Evolutionary conservation across 2,329 filamentous ascomycete genomes (phyloP).

Genomic region (Beauveria caledonica): DNA sequence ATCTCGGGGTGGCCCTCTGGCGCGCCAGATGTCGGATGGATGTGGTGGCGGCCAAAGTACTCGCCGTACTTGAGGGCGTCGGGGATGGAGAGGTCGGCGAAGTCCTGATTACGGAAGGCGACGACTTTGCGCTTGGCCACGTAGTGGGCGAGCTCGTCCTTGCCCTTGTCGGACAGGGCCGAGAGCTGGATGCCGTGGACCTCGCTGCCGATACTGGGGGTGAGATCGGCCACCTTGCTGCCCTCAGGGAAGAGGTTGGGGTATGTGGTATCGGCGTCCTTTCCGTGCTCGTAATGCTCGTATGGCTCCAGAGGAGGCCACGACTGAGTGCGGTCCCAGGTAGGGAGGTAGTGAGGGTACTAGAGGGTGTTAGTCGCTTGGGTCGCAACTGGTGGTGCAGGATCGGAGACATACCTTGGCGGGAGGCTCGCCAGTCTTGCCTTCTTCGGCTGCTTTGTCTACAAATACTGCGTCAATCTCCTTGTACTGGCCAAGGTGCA

Average conservation of each 20-base stretch:
- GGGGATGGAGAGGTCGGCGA: conserved; percentile 51
- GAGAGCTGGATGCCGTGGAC: conserved; percentile 56
- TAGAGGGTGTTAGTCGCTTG: conserved; percentile 1
- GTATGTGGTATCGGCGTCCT: conserved; percentile 54
- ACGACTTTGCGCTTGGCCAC: conserved; percentile 60
- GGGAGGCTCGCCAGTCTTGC: conserved; percentile 20
- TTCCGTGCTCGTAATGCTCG: conserved; percentile 57
- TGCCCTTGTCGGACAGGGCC: conserved; percentile 38
- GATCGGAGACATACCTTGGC: conserved; percentile 19
- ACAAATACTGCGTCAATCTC: conserved; percentile 21
- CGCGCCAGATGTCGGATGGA: conserved; percentile 63
- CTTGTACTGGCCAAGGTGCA: conserved; percentile 24
- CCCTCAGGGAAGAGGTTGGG: conserved; percentile 47
- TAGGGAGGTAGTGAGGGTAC: conserved; percentile 44
- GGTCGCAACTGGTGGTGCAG: too few relatives aligned
- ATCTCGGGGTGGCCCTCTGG: conserved; percentile 58
- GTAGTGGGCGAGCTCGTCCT: conserved; percentile 58
- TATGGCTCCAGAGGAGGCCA: conserved; percentile 54
- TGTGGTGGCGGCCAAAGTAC: conserved; percentile 63
- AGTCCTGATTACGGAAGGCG: conserved; percentile 60
- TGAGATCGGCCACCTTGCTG: conserved; percentile 37
- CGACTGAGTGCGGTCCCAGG: conserved; percentile 48
- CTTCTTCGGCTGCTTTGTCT: conserved; percentile 21
- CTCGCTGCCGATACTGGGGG: conserved; percentile 57
- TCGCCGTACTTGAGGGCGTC: conserved; percentile 54